Evolutionary conservation across 164 flowering plant genomes (phyloP).

Genomic region (Saururus chinensis): DNA sequence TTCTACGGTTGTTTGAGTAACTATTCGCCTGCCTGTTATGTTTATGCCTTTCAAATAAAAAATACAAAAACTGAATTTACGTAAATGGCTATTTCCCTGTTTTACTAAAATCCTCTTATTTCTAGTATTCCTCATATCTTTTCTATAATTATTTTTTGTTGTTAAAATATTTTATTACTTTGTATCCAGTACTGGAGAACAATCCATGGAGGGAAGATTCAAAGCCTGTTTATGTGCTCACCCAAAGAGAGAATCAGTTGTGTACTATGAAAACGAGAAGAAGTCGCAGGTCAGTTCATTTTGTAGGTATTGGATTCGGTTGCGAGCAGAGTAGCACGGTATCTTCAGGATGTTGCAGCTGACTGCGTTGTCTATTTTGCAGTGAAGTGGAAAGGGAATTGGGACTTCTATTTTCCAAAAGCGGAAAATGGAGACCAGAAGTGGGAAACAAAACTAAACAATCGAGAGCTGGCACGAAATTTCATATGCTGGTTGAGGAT

Average conservation of each 20-base stretch:
- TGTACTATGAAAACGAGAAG: slow-evolving; percentile 97
- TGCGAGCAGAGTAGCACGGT: neutral
- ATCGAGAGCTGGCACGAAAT: slow-evolving; percentile 38
- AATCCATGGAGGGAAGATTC: slow-evolving; percentile 89
- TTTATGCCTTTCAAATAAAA: neutral
- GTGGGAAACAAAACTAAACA: slow-evolving; percentile 41
- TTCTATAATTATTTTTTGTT: too few species aligned
- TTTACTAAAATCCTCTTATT: too few species aligned
- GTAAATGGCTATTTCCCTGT: too few species aligned
- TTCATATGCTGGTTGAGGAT: slow-evolving; percentile 94
- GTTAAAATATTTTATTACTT: neutral
- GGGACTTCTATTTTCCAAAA: slow-evolving; percentile 72
- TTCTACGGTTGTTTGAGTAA: neutral
- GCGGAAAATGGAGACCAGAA: slow-evolving; percentile 36
- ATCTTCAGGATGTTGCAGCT: slow-evolving; percentile 2
- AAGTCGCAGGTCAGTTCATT: slow-evolving; percentile 57
- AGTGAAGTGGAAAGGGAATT: slow-evolving; percentile 97
- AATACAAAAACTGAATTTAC: too few species aligned
- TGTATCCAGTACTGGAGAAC: slow-evolving; percentile 63
- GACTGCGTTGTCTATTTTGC: slow-evolving; percentile 2
- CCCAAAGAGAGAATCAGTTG: slow-evolving; percentile 75
- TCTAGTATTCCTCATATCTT: too few species aligned
- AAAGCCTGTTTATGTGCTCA: slow-evolving; percentile 89
- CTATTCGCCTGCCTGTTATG: neutral
- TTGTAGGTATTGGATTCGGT: neutral